These are phyloP conservation scores for Hypoxylon sp. DNA, from an alignment of 2,329 filamentous ascomycete genomes.

Conservation along the genomic window DNA sequence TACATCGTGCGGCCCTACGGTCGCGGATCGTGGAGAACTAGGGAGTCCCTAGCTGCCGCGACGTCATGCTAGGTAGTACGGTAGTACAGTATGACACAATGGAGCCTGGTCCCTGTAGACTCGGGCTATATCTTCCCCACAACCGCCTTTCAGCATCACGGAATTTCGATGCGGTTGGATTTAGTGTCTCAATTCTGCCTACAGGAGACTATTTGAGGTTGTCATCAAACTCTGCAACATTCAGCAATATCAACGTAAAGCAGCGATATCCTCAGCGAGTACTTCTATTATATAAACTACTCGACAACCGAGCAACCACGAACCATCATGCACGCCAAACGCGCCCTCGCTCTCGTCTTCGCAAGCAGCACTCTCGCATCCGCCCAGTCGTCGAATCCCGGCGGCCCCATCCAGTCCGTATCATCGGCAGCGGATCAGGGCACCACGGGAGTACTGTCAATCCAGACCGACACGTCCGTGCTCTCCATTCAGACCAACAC, in stretches of 20 bases:
- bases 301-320: background rate
- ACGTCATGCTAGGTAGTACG: slow-evolving; percentile 32
- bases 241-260: background rate
- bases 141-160: slow-evolving; percentile 2
- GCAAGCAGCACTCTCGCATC: slow-evolving; percentile 19
- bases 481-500: slow-evolving; percentile 19
- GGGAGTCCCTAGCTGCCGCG: slow-evolving; percentile 1
- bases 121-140: slow-evolving; percentile 15
- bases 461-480: slow-evolving; percentile 27
- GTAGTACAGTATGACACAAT: slow-evolving; percentile 1
- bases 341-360: slow-evolving; percentile 11
- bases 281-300: background rate
- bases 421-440: slow-evolving; percentile 21
- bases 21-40: slow-evolving; percentile 4
- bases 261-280: too few relatives aligned
- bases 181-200: slow-evolving; percentile 2
- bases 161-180: background rate
- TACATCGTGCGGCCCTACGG: background rate
- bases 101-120: background rate
- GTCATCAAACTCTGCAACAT: background rate
- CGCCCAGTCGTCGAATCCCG: slow-evolving; percentile 35
- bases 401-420: slow-evolving; percentile 29
- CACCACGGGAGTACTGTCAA: slow-evolving; percentile 26
- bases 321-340: slow-evolving; percentile 28
- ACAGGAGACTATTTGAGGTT: background rate